Evolutionary conservation across 352 stramenopile species (phyloP).

Genomic region (Pythium inflatum): DNA sequence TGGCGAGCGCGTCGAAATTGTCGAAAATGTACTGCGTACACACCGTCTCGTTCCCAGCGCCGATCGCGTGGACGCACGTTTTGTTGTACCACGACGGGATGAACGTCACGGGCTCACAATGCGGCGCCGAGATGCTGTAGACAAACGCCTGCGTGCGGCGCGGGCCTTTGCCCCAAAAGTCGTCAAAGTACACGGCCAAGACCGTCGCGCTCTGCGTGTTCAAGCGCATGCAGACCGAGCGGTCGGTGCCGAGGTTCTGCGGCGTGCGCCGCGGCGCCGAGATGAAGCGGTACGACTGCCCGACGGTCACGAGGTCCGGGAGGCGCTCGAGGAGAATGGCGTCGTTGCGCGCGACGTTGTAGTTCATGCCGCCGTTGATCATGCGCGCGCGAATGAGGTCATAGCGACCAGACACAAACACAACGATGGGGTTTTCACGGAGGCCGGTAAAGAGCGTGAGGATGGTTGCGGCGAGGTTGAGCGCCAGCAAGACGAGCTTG

Average conservation of each 20-base stretch:
- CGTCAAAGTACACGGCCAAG: slow-evolving; percentile 37
- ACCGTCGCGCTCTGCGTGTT: slow-evolving; percentile 33
- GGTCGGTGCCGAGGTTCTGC: slow-evolving; percentile 30
- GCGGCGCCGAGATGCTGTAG: slow-evolving; percentile 43
- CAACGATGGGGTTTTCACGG: slow-evolving; percentile 57
- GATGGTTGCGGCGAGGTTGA: slow-evolving; percentile 51
- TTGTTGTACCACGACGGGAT: slow-evolving; percentile 30
- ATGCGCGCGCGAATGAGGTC: slow-evolving; percentile 48
- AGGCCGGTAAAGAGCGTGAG: slow-evolving; percentile 59
- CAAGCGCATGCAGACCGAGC: slow-evolving; percentile 16
- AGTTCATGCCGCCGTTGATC: slow-evolving; percentile 45
- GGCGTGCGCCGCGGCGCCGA: slow-evolving; percentile 32
- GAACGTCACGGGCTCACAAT: slow-evolving; percentile 42
- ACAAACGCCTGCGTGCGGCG: slow-evolving; percentile 34
- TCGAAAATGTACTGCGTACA: slow-evolving; percentile 39
- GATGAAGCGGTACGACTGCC: slow-evolving; percentile 33
- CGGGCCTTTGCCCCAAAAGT: slow-evolving; percentile 37
- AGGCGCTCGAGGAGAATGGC: slow-evolving; percentile 34
- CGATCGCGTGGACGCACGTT: slow-evolving; percentile 4
- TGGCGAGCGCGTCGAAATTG: slow-evolving; percentile 33
- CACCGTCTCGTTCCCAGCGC: slow-evolving; percentile 16
- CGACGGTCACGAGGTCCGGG: slow-evolving; percentile 25
- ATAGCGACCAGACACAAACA: slow-evolving; percentile 49
- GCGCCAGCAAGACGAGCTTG: slow-evolving; percentile 1
- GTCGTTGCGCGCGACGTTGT: slow-evolving; percentile 29